These are phyloP conservation scores for Byssochlamys sp. DNA, from an alignment of 2,329 filamentous ascomycete species.

Conservation along the genomic window DNA sequence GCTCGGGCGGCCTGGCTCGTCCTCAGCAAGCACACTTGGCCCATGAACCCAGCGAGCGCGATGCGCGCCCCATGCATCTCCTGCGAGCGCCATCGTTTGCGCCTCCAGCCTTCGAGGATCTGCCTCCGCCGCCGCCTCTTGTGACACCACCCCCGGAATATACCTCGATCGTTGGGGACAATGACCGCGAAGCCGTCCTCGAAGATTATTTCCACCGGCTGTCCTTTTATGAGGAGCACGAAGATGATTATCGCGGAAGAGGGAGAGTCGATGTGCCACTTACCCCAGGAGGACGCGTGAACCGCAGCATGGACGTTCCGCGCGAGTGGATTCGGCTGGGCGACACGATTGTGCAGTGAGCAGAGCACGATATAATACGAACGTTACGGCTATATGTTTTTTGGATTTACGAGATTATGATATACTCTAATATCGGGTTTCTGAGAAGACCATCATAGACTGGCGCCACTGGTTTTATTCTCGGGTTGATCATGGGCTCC, in stretches of 20 bases:
- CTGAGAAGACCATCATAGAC: background rate
- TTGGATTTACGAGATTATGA: constrained; percentile 4
- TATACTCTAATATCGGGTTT: background rate
- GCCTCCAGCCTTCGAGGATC: constrained; percentile 76
- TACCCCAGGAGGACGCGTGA: constrained; percentile 53
- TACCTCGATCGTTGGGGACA: constrained; percentile 63
- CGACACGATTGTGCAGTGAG: constrained; percentile 16
- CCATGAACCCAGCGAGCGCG: constrained; percentile 36
- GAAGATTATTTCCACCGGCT: constrained; percentile 81
- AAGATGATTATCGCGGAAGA: constrained; percentile 41
- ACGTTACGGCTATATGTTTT: background rate
- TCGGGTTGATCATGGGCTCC: background rate
- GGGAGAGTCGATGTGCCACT: constrained; percentile 49
- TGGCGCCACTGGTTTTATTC: background rate
- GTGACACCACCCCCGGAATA: constrained; percentile 80
- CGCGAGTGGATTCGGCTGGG: constrained; percentile 43
- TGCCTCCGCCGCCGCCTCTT: constrained; percentile 62
- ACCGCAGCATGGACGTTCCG: constrained; percentile 56
- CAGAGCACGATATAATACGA: constrained; percentile 2
- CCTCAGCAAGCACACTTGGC: constrained; percentile 43
- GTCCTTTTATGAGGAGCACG: constrained; percentile 55
- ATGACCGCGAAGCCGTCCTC: constrained; percentile 56
- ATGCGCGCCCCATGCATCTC: constrained; percentile 68
- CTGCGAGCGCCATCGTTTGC: constrained; percentile 76
- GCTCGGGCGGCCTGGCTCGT: constrained; percentile 33